Percentiles rank a stretch among this genome's conserved stretches.
Evolutionary conservation across 2,329 filamentous ascomycete genomes (phyloP).

Genomic region (Botrytis byssoidea): DNA sequence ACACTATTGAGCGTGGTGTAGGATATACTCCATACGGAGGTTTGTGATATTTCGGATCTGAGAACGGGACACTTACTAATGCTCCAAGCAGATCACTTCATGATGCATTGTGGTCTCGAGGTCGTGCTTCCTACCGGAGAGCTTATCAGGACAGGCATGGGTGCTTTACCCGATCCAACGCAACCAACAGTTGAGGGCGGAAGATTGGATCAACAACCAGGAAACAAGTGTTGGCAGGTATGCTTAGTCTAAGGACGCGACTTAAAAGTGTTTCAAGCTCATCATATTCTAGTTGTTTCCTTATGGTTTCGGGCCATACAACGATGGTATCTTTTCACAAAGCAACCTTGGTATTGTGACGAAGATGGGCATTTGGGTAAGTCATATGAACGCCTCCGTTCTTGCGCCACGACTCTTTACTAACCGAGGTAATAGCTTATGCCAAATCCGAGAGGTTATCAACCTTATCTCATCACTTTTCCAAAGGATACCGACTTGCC

Average conservation of each 20-base stretch:
- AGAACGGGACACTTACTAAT: constrained; percentile 21
- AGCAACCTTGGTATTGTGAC: constrained; percentile 53
- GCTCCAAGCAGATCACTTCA: constrained; percentile 40
- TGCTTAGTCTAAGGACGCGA: not conserved
- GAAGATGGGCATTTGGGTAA: constrained; percentile 49
- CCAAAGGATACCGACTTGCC: constrained; percentile 38
- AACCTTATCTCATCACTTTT: constrained; percentile 47
- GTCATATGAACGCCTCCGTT: not conserved
- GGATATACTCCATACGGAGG: constrained; percentile 49
- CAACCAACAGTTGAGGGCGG: constrained; percentile 12
- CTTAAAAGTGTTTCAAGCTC: not conserved
- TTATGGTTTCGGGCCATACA: constrained; percentile 41
- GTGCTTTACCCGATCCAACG: constrained; percentile 40
- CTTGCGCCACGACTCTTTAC: not conserved
- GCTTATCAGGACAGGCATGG: constrained; percentile 49
- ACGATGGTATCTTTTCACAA: constrained; percentile 51
- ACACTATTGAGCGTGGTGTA: constrained; percentile 47
- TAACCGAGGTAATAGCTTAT: constrained; percentile 42
- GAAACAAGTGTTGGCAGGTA: constrained; percentile 42
- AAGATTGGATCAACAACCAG: constrained; percentile 35
- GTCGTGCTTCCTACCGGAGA: constrained; percentile 48
- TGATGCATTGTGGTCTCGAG: constrained; percentile 45
- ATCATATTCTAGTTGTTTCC: constrained; percentile 24
- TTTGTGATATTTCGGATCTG: not conserved
- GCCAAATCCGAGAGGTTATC: constrained; percentile 51